Conservation (phyloP, 2,329 filamentous ascomycete genomes). For the Scytalidium sp. region DNA sequence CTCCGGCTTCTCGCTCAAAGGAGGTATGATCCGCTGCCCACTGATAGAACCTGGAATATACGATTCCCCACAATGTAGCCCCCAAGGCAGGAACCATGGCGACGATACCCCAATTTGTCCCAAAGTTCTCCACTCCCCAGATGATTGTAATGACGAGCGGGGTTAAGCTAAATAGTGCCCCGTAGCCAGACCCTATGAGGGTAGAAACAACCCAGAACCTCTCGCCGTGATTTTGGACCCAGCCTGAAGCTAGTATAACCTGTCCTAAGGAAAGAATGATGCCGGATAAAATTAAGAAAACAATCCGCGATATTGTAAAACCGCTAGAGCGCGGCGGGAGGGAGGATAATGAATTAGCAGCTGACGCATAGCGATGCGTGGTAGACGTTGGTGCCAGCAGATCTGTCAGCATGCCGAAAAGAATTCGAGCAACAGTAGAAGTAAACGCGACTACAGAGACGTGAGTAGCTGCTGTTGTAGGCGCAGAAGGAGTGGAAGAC, state of each 20-base stretch:
- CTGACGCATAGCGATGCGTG: conserved; percentile 20
- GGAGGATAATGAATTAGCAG: conserved; percentile 28
- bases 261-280: conserved; percentile 73
- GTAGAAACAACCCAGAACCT: conserved; percentile 85
- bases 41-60: conserved; percentile 85
- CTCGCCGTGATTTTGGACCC: conserved; percentile 68
- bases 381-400: conserved; percentile 65
- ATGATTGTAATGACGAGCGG: conserved; percentile 95
- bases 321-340: conserved; percentile 33
- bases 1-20: conserved; percentile 32
- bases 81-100: conserved; percentile 88
- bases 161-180: conserved; percentile 82
- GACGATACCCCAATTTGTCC: conserved; percentile 95
- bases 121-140: conserved; percentile 98
- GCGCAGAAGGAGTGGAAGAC: conserved; percentile 40
- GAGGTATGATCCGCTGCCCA: conserved; percentile 50
- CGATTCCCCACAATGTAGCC: conserved; percentile 82
- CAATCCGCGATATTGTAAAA: conserved; percentile 71
- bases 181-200: conserved; percentile 86
- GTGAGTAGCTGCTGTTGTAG: conserved; percentile 69
- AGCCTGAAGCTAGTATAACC: conserved; percentile 72
- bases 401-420: conserved; percentile 87
- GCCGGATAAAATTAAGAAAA: conserved; percentile 75
- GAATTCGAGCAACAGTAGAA: conserved; percentile 84
- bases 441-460: conserved; percentile 90